Evolutionary conservation across 139 green algal species (phyloP).

Genomic region (Chlamydomonas sp.): DNA sequence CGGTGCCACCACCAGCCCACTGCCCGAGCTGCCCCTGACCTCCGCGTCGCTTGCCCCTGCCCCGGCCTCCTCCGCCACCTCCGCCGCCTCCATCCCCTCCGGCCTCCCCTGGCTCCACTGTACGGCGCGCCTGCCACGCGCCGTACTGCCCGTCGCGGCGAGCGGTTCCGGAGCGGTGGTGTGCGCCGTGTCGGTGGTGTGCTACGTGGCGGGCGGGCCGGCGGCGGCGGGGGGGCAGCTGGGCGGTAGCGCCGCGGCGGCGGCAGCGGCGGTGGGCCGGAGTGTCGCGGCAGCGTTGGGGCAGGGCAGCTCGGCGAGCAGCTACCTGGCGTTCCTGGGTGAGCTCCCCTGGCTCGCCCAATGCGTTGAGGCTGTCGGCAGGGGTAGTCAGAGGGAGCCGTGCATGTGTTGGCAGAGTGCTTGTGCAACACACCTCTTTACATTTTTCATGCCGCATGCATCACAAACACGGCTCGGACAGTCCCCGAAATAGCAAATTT

Average conservation of each 20-base stretch:
- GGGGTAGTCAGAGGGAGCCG: too few species aligned
- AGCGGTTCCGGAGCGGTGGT: background rate
- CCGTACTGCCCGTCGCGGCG: background rate
- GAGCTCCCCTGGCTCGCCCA: background rate
- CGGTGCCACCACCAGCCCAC: slow-evolving; percentile 13
- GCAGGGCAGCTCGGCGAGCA: too few species aligned
- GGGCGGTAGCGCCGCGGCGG: background rate
- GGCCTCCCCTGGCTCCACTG: slow-evolving; percentile 15
- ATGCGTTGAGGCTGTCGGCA: background rate
- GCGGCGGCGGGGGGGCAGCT: background rate
- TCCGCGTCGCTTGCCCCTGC: background rate
- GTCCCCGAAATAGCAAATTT: background rate
- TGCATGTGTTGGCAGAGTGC: too few species aligned
- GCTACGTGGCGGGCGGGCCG: background rate
- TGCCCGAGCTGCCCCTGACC: background rate
- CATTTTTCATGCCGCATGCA: too few species aligned
- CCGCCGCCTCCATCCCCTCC: background rate
- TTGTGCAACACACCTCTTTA: too few species aligned
- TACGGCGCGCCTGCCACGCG: background rate
- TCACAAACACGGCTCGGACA: too few species aligned
- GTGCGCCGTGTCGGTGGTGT: background rate
- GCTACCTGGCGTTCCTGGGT: slow-evolving; percentile 12
- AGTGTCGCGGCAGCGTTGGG: background rate
- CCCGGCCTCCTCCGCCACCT: background rate
- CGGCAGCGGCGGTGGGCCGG: background rate